These are phyloP conservation scores for Pulveroboletus sp. DNA, from an alignment of 1,284 basidiomycete genomes.

Conservation along the genomic window DNA sequence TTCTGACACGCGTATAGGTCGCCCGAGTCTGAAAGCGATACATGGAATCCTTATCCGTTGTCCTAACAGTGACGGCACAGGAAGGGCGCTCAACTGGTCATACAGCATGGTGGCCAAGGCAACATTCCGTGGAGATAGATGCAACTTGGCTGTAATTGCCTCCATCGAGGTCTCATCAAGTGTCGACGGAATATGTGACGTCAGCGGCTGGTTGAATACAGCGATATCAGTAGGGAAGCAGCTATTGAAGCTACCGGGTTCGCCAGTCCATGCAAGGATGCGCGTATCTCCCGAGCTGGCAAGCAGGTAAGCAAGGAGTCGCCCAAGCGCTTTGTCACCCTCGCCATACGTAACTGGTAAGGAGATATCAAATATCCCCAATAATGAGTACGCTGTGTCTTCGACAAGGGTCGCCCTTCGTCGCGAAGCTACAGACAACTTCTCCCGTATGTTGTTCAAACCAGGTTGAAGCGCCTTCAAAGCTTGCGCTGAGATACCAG, in stretches of 20 bases:
- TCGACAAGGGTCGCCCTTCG: background rate
- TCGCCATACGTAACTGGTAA: background rate
- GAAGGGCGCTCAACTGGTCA: background rate
- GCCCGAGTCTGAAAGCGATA: constrained; percentile 1
- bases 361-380: background rate
- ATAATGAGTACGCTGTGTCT: background rate
- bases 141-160: background rate
- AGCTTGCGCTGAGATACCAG: background rate
- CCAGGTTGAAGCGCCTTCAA: background rate
- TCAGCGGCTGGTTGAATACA: background rate
- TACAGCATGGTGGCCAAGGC: background rate
- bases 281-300: constrained; percentile 1
- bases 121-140: background rate
- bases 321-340: background rate
- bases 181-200: background rate
- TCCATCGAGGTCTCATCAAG: background rate
- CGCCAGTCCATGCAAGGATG: constrained; percentile 5
- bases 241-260: too few relatives aligned
- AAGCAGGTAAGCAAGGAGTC: background rate
- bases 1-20: background rate
- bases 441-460: background rate
- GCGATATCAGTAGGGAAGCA: background rate
- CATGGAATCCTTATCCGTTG: constrained; percentile 2
- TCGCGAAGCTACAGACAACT: background rate
- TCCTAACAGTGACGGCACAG: background rate